A percentile compares a stretch with the other conserved stretches of the same genome.
Evolutionary conservation across 2,329 filamentous ascomycete species (phyloP).

Genomic region (Trichoderma sp.): DNA sequence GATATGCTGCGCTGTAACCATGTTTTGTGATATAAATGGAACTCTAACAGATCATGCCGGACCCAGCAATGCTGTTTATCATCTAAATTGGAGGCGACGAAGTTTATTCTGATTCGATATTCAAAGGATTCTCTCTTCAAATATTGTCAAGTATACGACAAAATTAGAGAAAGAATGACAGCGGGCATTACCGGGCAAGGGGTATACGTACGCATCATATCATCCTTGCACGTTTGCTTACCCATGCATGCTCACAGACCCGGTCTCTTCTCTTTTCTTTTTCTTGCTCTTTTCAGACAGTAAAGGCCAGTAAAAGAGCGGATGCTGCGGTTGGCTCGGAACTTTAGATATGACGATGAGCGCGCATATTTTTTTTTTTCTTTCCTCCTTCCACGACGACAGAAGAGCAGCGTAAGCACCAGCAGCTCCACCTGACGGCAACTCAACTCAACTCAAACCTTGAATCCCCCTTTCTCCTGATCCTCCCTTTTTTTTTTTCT

Average conservation of each 20-base stretch:
- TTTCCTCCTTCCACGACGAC: not conserved
- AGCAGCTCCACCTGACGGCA: not conserved
- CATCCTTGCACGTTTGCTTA: not conserved
- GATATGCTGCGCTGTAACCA: not conserved
- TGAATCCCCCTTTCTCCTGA: not conserved
- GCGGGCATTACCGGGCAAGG: not conserved
- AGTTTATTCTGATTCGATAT: not conserved
- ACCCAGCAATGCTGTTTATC: not conserved
- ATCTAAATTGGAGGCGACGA: not conserved
- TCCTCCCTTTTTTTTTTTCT: not conserved
- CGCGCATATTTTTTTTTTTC: not conserved
- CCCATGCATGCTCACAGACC: not conserved
- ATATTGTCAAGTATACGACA: not conserved
- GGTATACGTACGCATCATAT: not conserved
- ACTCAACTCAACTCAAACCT: not conserved
- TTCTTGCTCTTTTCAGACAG: not conserved
- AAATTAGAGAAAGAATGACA: not conserved
- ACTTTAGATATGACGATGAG: slow-evolving; percentile 8
- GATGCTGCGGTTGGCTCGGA: slow-evolving; percentile 15
- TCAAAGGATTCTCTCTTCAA: not conserved
- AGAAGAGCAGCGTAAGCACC: slow-evolving; percentile 4
- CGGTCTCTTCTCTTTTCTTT: not conserved
- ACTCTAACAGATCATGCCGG: not conserved
- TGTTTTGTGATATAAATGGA: not conserved
- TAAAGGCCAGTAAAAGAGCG: not conserved